Evolutionary conservation across 1,284 basidiomycete species (phyloP).

Genomic region (Leccinum subfulvum): DNA sequence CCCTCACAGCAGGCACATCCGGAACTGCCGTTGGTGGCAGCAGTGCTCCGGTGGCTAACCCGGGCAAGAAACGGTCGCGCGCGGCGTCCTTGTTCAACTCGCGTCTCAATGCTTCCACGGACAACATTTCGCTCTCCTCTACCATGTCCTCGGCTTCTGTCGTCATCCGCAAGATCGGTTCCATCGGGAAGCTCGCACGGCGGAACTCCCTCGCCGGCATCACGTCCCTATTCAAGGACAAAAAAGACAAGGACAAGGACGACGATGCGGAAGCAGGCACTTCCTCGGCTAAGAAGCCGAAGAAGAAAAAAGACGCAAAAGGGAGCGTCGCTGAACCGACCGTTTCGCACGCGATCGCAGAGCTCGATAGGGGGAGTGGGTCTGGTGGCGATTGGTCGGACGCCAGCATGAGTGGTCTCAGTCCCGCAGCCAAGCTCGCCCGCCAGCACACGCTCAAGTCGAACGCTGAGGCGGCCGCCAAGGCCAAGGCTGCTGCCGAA

Average conservation of each 20-base stretch:
- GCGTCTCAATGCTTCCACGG: constrained; percentile 89
- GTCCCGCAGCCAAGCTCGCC: constrained; percentile 90
- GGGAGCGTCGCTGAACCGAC: constrained; percentile 68
- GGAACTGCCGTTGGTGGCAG: constrained; percentile 9
- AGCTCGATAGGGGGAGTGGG: constrained; percentile 66
- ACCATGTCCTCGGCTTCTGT: constrained; percentile 95
- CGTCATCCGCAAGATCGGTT: constrained; percentile 96
- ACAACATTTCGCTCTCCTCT: constrained; percentile 97
- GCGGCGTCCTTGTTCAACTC: constrained; percentile 83
- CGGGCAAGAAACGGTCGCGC: constrained; percentile 61
- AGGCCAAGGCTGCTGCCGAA: constrained; percentile 58
- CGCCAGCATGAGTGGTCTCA: constrained; percentile 72
- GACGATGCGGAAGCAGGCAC: constrained; percentile 43
- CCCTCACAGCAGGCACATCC: constrained; percentile 18
- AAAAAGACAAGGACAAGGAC: constrained; percentile 59
- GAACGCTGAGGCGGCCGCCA: constrained; percentile 79
- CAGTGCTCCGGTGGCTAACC: constrained; percentile 40
- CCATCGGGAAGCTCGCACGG: constrained; percentile 88
- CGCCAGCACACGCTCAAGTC: constrained; percentile 85
- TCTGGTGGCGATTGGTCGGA: constrained; percentile 50
- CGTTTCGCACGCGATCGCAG: constrained; percentile 83
- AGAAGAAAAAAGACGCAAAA: constrained; percentile 59
- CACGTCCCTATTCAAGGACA: constrained; percentile 93
- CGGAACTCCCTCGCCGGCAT: constrained; percentile 90
- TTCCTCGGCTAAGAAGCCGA: constrained; percentile 42